Evolutionary conservation across 176 grass and related monocot species (phyloP).

Genomic region (Thalia dealbata): DNA sequence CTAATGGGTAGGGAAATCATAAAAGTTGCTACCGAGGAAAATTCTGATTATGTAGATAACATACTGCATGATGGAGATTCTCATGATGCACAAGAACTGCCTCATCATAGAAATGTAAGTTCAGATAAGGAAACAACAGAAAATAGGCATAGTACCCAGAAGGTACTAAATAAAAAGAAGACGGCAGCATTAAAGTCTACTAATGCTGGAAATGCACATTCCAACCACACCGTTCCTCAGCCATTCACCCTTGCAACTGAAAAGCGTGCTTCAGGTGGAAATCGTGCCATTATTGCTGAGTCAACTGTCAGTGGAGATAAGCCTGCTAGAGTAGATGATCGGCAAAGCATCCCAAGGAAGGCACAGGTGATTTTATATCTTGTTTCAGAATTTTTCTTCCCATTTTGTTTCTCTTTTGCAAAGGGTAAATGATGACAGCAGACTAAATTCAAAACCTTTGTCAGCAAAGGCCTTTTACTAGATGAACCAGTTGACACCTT

Average conservation of each 20-base stretch:
- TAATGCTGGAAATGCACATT: constrained; percentile 25
- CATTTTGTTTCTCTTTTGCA: background rate
- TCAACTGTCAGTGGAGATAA: constrained; percentile 29
- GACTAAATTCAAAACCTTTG: background rate
- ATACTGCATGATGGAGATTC: constrained; percentile 25
- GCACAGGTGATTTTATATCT: background rate
- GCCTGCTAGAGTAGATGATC: background rate
- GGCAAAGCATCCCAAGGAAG: background rate
- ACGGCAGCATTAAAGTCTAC: constrained; percentile 29
- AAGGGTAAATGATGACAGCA: background rate
- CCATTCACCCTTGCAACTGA: constrained; percentile 47
- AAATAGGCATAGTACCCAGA: constrained; percentile 43
- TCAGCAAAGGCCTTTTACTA: too few relatives aligned
- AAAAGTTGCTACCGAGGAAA: background rate
- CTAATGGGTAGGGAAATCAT: background rate
- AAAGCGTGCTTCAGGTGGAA: constrained; percentile 34
- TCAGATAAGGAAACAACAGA: constrained; percentile 29
- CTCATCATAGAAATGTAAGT: constrained; percentile 16
- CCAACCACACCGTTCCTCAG: constrained; percentile 42
- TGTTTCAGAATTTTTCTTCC: background rate
- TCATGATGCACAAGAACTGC: constrained; percentile 22
- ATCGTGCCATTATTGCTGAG: constrained; percentile 19
- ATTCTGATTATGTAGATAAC: constrained; percentile 15
- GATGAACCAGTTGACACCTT: too few relatives aligned
- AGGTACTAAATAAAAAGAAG: constrained; percentile 24